Percentiles rank a stretch among this genome's conserved stretches.
Conservation (phyloP, 805 yeast species). For the Torulaspora franciscae region DNA sequence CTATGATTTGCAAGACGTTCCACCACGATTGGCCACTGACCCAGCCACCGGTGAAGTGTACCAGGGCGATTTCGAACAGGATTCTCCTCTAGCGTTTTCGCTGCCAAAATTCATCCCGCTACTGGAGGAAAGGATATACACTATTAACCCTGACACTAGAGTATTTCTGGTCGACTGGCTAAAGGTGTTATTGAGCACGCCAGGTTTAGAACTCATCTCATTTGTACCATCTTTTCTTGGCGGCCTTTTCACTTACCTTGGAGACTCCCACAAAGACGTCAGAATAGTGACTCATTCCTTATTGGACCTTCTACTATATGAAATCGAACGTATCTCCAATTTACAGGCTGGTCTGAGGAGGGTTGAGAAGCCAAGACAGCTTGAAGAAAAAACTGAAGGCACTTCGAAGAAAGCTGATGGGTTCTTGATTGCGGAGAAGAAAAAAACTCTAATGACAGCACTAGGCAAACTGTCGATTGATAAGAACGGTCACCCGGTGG, state of each 20-base stretch:
- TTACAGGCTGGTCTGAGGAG: slow-evolving; percentile 51
- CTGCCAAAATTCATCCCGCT: slow-evolving; percentile 85
- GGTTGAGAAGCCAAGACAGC: slow-evolving; percentile 19
- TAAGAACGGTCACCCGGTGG: slow-evolving; percentile 6
- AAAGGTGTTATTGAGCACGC: slow-evolving; percentile 84
- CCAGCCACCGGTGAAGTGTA: slow-evolving; percentile 50
- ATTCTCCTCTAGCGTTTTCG: slow-evolving; percentile 57
- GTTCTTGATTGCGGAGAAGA: slow-evolving; percentile 31
- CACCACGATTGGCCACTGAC: slow-evolving; percentile 45
- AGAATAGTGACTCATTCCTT: slow-evolving; percentile 78
- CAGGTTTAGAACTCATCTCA: slow-evolving; percentile 81
- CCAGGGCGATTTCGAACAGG: slow-evolving; percentile 57
- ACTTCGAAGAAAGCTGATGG: slow-evolving; percentile 32
- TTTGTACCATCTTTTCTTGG: slow-evolving; percentile 87
- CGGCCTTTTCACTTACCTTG: slow-evolving; percentile 68
- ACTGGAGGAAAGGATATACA: slow-evolving; percentile 84
- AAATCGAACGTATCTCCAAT: slow-evolving; percentile 70
- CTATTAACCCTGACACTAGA: slow-evolving; percentile 87
- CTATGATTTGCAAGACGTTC: slow-evolving; percentile 41
- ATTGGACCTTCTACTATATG: slow-evolving; percentile 68
- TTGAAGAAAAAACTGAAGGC: slow-evolving; percentile 21
- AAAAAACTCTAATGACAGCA: slow-evolving; percentile 30
- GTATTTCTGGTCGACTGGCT: slow-evolving; percentile 93
- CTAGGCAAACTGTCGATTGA: slow-evolving; percentile 21
- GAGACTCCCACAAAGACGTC: slow-evolving; percentile 82